Evolutionary conservation across 306 rosid species (phyloP).

Genomic region (Quercus glauca): DNA sequence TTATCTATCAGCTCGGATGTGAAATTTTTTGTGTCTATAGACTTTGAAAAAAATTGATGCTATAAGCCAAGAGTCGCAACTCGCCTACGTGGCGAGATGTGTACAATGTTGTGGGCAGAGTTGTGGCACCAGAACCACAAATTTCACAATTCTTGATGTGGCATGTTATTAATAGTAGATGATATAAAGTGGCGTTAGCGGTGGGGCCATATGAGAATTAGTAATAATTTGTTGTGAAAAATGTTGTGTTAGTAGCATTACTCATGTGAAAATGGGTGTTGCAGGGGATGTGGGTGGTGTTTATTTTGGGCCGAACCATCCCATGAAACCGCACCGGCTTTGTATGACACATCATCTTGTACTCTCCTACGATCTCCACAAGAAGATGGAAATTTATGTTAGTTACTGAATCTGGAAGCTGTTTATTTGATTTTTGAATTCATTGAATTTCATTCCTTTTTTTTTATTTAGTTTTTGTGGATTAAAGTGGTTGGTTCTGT

Average conservation of each 20-base stretch:
- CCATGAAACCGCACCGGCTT: constrained; percentile 97
- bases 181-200: too few relatives aligned
- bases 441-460: background rate
- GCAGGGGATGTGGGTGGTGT: constrained; percentile 98
- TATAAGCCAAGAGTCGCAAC: too few relatives aligned
- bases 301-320: constrained; percentile 97
- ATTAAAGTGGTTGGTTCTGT: constrained; percentile 10
- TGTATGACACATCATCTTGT: constrained; percentile 99
- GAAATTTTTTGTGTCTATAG: too few relatives aligned
- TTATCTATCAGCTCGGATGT: too few relatives aligned
- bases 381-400: constrained; percentile 96
- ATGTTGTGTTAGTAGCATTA: background rate
- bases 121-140: too few relatives aligned
- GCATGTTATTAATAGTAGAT: too few relatives aligned
- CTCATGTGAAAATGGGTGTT: constrained; percentile 24
- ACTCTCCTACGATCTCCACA: constrained; percentile 92
- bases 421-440: background rate
- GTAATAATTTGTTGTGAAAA: too few relatives aligned
- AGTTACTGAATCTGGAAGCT: constrained; percentile 31
- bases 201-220: too few relatives aligned
- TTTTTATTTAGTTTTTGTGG: background rate
- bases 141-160: too few relatives aligned
- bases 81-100: too few relatives aligned
- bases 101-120: too few relatives aligned
- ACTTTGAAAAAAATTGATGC: too few relatives aligned